A percentile compares a stretch with the other conserved stretches of the same genome.
These are phyloP conservation scores for Coniochaeta hoffmannii DNA, from an alignment of 2,329 filamentous ascomycete genomes.

Conservation along the genomic window DNA sequence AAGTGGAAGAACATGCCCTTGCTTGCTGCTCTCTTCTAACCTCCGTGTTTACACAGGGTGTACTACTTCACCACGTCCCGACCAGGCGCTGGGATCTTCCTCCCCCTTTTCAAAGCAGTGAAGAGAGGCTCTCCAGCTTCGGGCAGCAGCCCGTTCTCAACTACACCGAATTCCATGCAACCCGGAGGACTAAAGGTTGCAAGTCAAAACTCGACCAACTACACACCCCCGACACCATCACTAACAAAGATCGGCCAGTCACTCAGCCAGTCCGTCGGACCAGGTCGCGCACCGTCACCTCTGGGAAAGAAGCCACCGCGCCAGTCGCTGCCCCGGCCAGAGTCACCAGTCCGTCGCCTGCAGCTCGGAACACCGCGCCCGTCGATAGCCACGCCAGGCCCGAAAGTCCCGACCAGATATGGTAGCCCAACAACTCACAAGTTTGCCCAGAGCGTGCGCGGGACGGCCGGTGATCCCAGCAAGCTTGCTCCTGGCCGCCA, in stretches of 20 bases:
- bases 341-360: conserved; percentile 71
- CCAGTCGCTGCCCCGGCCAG: conserved; percentile 70
- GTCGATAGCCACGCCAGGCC: conserved; percentile 46
- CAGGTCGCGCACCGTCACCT: conserved; percentile 64
- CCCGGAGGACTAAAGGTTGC: conserved; percentile 45
- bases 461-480: conserved; percentile 52
- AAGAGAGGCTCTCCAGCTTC: conserved; percentile 54
- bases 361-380: conserved; percentile 56
- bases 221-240: conserved; percentile 57
- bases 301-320: conserved; percentile 63
- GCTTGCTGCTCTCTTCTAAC: conserved; percentile 11
- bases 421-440: conserved; percentile 55
- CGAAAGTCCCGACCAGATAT: conserved; percentile 47
- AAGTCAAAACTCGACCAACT: conserved; percentile 51
- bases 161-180: conserved; percentile 62
- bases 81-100: conserved; percentile 84
- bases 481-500: conserved; percentile 42
- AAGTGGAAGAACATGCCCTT: conserved; percentile 24
- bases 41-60: conserved; percentile 32
- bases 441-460: conserved; percentile 57
- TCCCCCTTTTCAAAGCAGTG: conserved; percentile 75
- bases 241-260: conserved; percentile 83
- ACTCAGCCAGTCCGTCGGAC: conserved; percentile 75
- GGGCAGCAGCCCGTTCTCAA: conserved; percentile 43
- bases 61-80: conserved; percentile 76